Evolutionary conservation across 2,329 filamentous ascomycete species (phyloP), one percentile per base, ranked within the genome.

Genomic region (Calonectria pauciramosa): DNA sequence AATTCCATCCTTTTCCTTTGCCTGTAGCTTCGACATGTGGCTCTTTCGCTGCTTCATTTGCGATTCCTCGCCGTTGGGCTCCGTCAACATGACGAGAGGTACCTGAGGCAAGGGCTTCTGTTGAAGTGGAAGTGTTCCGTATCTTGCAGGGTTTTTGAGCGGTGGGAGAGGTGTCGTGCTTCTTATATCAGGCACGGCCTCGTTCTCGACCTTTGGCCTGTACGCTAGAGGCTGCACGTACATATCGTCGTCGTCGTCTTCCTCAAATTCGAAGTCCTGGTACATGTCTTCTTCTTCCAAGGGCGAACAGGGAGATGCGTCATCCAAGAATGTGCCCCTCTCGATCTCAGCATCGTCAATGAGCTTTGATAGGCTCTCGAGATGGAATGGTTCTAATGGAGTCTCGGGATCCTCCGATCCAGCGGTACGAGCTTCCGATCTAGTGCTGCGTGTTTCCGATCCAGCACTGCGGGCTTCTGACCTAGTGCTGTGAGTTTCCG

Each of bases 311-410:
- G 73, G 60, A 14, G 74, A 67, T 14, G 68, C 52, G 65, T 73
- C 60, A 56, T 76, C 71, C 28, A 71, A 65, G 67, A 67, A 72
- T 36, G 68, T 54, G 38, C 41, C 23, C 13, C 63, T 72, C 38
- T 73, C 73, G 18, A 66, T 83, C n/a, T 85, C 82, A 6, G 86
- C 72, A 10, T 76, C 86, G 60, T 85, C 85, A 65, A 88, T 86
- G 44, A 85, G 83, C 36, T 82, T 82, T n/a, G 87, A 83, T 18
- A 90, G 80, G 41, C 87, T 86, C 41, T 90, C 86, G 10, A 90
- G 84, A 74, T 89, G 86, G 71, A 90, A 90, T 4, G 89, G 87
- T 69, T 90, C 89, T 8, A 86, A 81, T 0, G 88, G 86, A 3
- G 87, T 88, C 72, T 81, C 80, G 5, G 81, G 75, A 69, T 76